Percentiles rank a stretch among this genome's conserved stretches.
These are phyloP conservation scores for Fusarium zealandicum DNA, from an alignment of 2,329 filamentous ascomycete genomes.

Conservation along the genomic window DNA sequence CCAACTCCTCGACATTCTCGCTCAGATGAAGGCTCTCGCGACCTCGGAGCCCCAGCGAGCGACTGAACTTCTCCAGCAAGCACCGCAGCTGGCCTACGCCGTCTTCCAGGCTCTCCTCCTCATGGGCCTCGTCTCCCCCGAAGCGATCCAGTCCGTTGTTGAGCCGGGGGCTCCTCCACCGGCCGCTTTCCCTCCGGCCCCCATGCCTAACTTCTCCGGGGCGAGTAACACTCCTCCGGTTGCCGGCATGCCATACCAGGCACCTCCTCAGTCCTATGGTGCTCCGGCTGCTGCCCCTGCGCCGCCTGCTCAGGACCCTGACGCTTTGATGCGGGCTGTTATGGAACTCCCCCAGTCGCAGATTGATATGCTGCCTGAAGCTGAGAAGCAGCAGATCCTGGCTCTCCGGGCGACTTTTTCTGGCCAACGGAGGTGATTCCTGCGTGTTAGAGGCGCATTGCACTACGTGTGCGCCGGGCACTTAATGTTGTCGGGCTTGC, in stretches of 20 bases:
- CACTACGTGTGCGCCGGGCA: not conserved
- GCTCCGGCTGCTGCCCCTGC: conserved; percentile 44
- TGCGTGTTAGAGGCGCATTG: not conserved
- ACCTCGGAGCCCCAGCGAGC: conserved; percentile 81
- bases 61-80: conserved; percentile 84
- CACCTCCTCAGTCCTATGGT: conserved; percentile 52
- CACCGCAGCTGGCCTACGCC: conserved; percentile 91
- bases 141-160: conserved; percentile 81
- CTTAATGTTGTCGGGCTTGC: not conserved
- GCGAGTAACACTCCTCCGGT: conserved; percentile 59
- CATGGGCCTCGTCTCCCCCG: conserved; percentile 89
- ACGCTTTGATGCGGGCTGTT: conserved; percentile 81
- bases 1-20: conserved; percentile 90
- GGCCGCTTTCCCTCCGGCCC: conserved; percentile 47
- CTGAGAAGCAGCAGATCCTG: conserved; percentile 81
- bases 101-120: conserved; percentile 93
- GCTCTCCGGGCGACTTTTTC: conserved; percentile 72
- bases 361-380: conserved; percentile 79
- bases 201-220: conserved; percentile 48
- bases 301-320: conserved; percentile 62
- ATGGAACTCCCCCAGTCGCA: conserved; percentile 80
- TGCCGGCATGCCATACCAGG: conserved; percentile 54
- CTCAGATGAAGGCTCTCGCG: conserved; percentile 93
- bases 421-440: conserved; percentile 46
- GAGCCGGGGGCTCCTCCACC: conserved; percentile 61